Percentiles rank a stretch among this genome's conserved stretches.
Evolutionary conservation across 371 early-diverging fungal genomes (phyloP).

Genomic region (Rhizopus microsporus): DNA sequence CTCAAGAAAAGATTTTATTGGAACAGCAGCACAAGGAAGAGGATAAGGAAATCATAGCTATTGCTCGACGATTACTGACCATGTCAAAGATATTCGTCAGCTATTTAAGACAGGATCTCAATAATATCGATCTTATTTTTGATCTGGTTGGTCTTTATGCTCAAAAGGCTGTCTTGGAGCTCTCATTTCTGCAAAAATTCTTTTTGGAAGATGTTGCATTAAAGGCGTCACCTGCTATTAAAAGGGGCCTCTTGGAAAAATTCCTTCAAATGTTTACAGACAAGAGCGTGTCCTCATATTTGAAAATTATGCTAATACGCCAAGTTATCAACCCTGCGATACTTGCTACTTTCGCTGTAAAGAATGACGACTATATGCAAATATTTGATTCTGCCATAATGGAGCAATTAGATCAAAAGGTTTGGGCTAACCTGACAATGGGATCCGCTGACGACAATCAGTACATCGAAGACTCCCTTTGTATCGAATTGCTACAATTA

Average conservation of each 20-base stretch:
- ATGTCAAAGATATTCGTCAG: constrained; percentile 54
- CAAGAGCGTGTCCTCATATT: constrained; percentile 37
- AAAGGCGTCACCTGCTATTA: constrained; percentile 55
- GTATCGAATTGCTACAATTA: constrained; percentile 90
- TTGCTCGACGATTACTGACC: constrained; percentile 57
- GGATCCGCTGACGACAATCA: constrained; percentile 56
- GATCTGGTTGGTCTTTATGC: constrained; percentile 74
- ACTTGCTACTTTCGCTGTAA: constrained; percentile 57
- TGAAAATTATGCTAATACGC: constrained; percentile 70
- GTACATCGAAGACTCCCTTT: constrained; percentile 71
- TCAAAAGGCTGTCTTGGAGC: constrained; percentile 72
- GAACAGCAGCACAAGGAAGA: constrained; percentile 55
- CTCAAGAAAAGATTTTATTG: constrained; percentile 44
- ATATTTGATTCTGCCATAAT: constrained; percentile 71
- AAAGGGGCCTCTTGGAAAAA: constrained; percentile 64
- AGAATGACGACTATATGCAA: constrained; percentile 47
- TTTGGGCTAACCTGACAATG: constrained; percentile 69
- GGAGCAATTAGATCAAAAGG: constrained; percentile 62
- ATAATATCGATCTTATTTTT: constrained; percentile 72
- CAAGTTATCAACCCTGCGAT: constrained; percentile 82
- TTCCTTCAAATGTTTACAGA: constrained; percentile 69
- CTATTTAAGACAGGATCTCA: constrained; percentile 59
- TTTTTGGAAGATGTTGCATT: constrained; percentile 69
- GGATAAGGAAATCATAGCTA: constrained; percentile 50
- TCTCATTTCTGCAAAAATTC: constrained; percentile 61